A percentile compares a stretch with the other conserved stretches of the same genome.
Evolutionary conservation across 495 filamentous ascomycete species (phyloP).

Genomic region (Penicillium alfredii): DNA sequence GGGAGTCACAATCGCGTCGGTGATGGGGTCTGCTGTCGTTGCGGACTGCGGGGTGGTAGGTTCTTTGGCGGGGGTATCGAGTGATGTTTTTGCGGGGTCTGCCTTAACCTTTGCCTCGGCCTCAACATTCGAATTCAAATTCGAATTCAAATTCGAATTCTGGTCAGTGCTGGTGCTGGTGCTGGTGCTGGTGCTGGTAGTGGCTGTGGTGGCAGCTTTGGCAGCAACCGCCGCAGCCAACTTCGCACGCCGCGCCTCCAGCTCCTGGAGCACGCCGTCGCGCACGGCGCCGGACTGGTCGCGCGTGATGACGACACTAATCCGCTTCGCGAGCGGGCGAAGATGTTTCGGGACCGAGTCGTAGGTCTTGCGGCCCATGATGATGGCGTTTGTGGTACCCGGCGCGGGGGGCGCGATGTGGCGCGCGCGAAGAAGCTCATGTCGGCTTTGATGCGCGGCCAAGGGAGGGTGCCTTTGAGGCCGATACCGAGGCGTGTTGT

Average conservation of each 20-base stretch:
- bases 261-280: constrained; percentile 20
- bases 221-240: constrained; percentile 13
- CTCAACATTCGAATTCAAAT: no score
- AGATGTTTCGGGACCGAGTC: constrained; percentile 71
- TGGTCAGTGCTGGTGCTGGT: no score
- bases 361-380: constrained; percentile 98
- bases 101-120: constrained; percentile 6
- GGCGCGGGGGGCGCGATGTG: constrained; percentile 56
- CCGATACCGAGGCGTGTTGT: constrained; percentile 76
- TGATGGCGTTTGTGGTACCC: constrained; percentile 62
- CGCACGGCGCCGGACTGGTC: constrained; percentile 23
- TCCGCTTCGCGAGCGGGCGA: constrained; percentile 69
- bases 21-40: constrained; percentile 15
- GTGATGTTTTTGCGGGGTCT: no score
- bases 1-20: constrained; percentile 31
- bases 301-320: constrained; percentile 73
- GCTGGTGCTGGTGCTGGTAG: no score
- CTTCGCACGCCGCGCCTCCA: constrained; percentile 19
- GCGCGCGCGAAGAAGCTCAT: constrained; percentile 93
- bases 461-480: constrained; percentile 70
- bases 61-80: no score
- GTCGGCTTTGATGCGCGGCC: constrained; percentile 80
- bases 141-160: no score
- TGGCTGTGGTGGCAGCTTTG: constrained; percentile 5
- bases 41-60: neutral